Base-by-base conservation (phyloP, 2,329 filamentous ascomycete genomes). In the Fusarium sublunatum region DNA sequence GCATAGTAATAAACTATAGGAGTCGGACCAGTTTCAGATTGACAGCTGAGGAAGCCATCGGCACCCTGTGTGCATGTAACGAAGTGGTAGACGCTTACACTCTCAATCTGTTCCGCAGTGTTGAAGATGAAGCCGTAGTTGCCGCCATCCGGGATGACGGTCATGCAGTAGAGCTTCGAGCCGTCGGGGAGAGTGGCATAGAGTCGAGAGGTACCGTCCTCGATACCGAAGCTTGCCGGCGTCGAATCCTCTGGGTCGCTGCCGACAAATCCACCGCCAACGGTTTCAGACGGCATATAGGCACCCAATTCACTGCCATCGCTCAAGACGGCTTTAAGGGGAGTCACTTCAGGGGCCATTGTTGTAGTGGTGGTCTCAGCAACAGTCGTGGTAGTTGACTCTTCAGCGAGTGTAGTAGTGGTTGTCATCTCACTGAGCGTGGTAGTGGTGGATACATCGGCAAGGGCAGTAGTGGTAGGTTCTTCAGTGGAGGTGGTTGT, bases 81-180 rank as follows among this genome's bases (percentile, higher is more conserved):
- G 2, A 22, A 39, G 4, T 47, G 25, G 4, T 47, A 29, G 22
- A 32, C 2, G 4, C 9, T 7, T 1, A 10, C 2, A 6, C 6
- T 8, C 15, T 38, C 24, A 4, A 47, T 47, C 0, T 11, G 10
- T 1, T 6, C 11, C 5, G 6, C 2, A 0, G 11, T 8, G 1
- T 28, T n/a, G 7, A 47, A 47, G 6, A 1, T 1, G 11, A 38
- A 19, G 15, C 22, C 24, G 0, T 47, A 47, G 32, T 29, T 47
- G 1, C 1, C 2, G 1, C 32, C 44, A 3, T 4, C 3, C 0
- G 44, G 44, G 6, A 47, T 47, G 8, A 29, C 32, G 1, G 44
- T 47, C 13, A 3, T 10, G 6, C 15, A 25, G 4, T 47, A 47
- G 3, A 47, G 24, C 0, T 38, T 47, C 1, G 4, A 22, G 6